These are phyloP conservation scores for Podospora didyma DNA, from an alignment of 495 filamentous ascomycete species.

Conservation along the genomic window DNA sequence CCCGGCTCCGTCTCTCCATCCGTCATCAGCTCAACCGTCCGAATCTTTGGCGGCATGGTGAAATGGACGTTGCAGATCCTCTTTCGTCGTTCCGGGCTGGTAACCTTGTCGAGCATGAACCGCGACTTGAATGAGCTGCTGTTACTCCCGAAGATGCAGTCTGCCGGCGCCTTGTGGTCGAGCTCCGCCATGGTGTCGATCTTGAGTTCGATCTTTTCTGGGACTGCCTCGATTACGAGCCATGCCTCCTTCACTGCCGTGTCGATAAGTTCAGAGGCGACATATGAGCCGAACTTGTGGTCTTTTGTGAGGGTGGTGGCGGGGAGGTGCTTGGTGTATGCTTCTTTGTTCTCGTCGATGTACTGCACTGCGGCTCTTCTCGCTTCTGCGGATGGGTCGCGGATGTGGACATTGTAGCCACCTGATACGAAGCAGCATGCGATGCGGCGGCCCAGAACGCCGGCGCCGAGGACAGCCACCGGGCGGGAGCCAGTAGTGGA, in stretches of 20 bases:
- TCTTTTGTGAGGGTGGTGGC: not conserved
- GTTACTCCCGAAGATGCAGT: conserved; percentile 50
- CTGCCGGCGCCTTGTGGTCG: conserved; percentile 31
- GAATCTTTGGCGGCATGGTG: conserved; percentile 46
- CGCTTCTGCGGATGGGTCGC: conserved; percentile 6
- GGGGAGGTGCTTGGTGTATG: conserved; percentile 4
- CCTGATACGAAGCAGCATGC: conserved; percentile 11
- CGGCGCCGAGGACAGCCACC: conserved; percentile 13
- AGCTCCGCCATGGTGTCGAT: conserved; percentile 46
- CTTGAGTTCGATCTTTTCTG: conserved; percentile 52
- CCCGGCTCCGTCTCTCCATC: conserved; percentile 40
- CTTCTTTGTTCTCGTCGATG: conserved; percentile 12
- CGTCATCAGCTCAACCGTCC: conserved; percentile 54
- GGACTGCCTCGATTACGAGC: conserved; percentile 39
- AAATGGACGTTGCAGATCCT: conserved; percentile 46
- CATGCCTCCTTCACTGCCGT: conserved; percentile 39
- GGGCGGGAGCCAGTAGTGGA: conserved; percentile 8
- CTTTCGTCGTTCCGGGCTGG: conserved; percentile 22
- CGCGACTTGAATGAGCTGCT: conserved; percentile 44
- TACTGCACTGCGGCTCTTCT: conserved; percentile 9
- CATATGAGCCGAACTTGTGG: conserved; percentile 3
- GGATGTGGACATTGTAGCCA: conserved; percentile 34
- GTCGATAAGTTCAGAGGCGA: conserved; percentile 28
- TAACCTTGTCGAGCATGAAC: conserved; percentile 42
- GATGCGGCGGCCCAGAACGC: conserved; percentile 21